Base-by-base conservation (phyloP, 768 basidiomycete genomes). In the Boletus subcaerulescens region DNA sequence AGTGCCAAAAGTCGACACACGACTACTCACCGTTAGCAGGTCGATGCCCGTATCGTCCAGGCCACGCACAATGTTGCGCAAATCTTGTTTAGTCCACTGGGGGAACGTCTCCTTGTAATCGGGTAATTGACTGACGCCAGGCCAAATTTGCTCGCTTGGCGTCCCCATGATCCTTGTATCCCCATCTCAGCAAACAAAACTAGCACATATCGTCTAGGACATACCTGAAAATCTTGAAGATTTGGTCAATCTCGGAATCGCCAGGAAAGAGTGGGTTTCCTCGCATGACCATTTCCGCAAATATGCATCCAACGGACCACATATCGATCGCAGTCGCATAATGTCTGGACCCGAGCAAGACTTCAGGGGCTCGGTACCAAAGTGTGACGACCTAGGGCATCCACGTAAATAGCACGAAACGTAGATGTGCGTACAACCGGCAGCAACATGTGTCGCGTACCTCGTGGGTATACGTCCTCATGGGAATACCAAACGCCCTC, bases 271-370 rank as follows among this genome's bases (percentile, higher is more conserved):
- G 78, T 2, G 96, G 83, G 83, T 68, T 86, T 60, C 90, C 90
- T 56, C 84, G 81, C 89, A 95, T 91, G 50, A 93, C 88, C 96
- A 98, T 98, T 76, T 99, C 97, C 9, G 96, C 96, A 66, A 97
- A 93, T 69, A 99, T 98, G 67, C 95, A 98, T 0, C 90, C 97
- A 20, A 99, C 96, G n/a, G 93, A 95, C 97, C 97, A 99, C 93
- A 98, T 97, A 74, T 99, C 97, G 65, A 99, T 91, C 3, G 93
- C 92, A 3, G 97, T 99, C 15, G 93, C 88, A 74, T 99, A 99
- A 71, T 98, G 94, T 41, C 95, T 86, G 5, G 92, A 89, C 31
- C 96, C 96, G 2, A 99, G 86, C 18, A 99, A 78, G 47, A 99
- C 96, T 71, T 99, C 97, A 4, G 97, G 97, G 5, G 96, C 93